These are phyloP conservation scores for Lagenidium sp. DNA, from an alignment of 352 stramenopile genomes.

Conservation along the genomic window DNA sequence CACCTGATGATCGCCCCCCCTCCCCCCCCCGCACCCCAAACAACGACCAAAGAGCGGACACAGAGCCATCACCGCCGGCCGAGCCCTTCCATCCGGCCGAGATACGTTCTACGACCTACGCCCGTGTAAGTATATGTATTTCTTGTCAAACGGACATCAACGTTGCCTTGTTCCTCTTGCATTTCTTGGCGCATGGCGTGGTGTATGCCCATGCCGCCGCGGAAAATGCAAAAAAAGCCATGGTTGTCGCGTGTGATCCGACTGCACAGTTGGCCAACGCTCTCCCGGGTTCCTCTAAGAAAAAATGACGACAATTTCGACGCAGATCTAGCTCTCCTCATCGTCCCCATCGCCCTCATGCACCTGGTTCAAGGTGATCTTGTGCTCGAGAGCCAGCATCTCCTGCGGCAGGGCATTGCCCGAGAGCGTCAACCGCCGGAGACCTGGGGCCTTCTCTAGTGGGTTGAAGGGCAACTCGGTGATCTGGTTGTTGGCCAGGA, in stretches of 20 bases:
- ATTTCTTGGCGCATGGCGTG: too few species aligned
- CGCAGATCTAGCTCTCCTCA: conserved; percentile 5
- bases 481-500: conserved; percentile 82
- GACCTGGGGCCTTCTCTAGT: conserved; percentile 46
- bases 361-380: conserved; percentile 44
- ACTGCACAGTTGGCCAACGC: conserved; percentile 2
- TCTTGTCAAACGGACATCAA: too few species aligned
- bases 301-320: too few species aligned
- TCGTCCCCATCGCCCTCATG: conserved; percentile 42
- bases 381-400: conserved; percentile 50
- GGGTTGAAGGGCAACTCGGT: conserved; percentile 75
- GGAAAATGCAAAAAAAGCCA: too few species aligned
- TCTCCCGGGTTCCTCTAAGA: not conserved
- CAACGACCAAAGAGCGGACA: too few species aligned
- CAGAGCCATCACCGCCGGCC: not conserved
- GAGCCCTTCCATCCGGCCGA: not conserved
- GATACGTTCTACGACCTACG: too few species aligned
- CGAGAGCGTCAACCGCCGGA: conserved; percentile 72
- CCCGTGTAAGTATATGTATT: conserved; percentile 13
- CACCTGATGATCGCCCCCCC: too few species aligned
- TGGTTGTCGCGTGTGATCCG: too few species aligned
- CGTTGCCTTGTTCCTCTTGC: too few species aligned
- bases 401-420: conserved; percentile 59
- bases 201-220: too few species aligned
- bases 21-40: too few species aligned